A percentile compares a stretch with the other conserved stretches of the same genome.
Evolutionary conservation across 208 protist species (phyloP).

Genomic region (Crithidia fasciculata): DNA sequence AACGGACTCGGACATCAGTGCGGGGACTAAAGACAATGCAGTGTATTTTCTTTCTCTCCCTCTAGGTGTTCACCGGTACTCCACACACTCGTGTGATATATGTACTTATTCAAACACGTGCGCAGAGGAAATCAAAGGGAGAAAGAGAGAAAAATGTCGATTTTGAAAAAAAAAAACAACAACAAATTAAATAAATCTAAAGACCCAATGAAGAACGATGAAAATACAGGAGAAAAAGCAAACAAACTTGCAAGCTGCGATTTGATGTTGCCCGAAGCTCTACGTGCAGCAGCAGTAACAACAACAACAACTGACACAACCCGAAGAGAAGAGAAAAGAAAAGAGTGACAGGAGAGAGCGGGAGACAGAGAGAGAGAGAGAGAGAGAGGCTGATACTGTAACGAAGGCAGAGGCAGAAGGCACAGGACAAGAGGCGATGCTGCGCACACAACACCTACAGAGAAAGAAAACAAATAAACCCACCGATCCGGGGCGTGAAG

Average conservation of each 20-base stretch:
- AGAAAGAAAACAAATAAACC: background rate
- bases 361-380: background rate
- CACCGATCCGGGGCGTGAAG: background rate
- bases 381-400: background rate
- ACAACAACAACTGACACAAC: no score
- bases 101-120: no score
- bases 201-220: background rate
- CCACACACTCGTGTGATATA: no score
- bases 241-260: background rate
- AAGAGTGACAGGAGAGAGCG: background rate
- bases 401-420: background rate
- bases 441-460: background rate
- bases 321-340: no score
- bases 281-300: no score
- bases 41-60: no score
- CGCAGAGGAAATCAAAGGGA: background rate
- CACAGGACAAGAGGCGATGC: background rate
- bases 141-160: background rate
- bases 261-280: no score
- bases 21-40: background rate
- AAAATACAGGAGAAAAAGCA: background rate
- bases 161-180: slow-evolving; percentile 2
- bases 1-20: slow-evolving; percentile 9
- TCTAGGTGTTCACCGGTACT: no score
- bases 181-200: background rate